Conservation (phyloP, 1,284 basidiomycete genomes). For the Tilletia indica region DNA sequence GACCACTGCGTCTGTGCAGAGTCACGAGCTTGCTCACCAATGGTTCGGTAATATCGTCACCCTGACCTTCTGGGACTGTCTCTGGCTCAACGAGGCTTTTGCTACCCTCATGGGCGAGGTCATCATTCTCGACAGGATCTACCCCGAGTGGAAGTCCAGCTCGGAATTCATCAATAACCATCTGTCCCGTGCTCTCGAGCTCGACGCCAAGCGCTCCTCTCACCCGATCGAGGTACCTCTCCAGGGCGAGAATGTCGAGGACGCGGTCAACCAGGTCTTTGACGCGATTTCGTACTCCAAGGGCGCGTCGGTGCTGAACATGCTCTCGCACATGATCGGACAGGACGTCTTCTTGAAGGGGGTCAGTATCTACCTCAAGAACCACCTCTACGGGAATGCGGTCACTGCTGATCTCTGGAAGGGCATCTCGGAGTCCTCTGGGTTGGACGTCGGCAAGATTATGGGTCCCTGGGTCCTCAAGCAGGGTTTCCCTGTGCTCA, state of each 20-base stretch:
- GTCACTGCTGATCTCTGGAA: slow-evolving; percentile 86
- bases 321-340: slow-evolving; percentile 78
- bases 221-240: slow-evolving; percentile 88
- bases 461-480: slow-evolving; percentile 93
- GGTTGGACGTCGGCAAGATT: slow-evolving; percentile 72
- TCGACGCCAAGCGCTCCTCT: slow-evolving; percentile 86
- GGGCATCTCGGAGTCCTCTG: slow-evolving; percentile 77
- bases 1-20: slow-evolving; percentile 73
- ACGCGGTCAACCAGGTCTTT: slow-evolving; percentile 54
- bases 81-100: slow-evolving; percentile 70
- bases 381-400: slow-evolving; percentile 77
- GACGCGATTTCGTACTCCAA: slow-evolving; percentile 58
- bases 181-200: slow-evolving; percentile 66
- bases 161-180: slow-evolving; percentile 62
- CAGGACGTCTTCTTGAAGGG: slow-evolving; percentile 67
- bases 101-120: slow-evolving; percentile 77
- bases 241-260: slow-evolving; percentile 49
- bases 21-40: slow-evolving; percentile 68
- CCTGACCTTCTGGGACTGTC: slow-evolving; percentile 75
- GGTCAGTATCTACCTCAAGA: slow-evolving; percentile 80
- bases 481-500: slow-evolving; percentile 73
- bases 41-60: slow-evolving; percentile 83
- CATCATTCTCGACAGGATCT: slow-evolving; percentile 65
- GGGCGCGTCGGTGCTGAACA: slow-evolving; percentile 71
- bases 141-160: slow-evolving; percentile 63